Conservation (phyloP, 2,329 filamentous ascomycete species). For the Ambrosiella xylebori region DNA sequence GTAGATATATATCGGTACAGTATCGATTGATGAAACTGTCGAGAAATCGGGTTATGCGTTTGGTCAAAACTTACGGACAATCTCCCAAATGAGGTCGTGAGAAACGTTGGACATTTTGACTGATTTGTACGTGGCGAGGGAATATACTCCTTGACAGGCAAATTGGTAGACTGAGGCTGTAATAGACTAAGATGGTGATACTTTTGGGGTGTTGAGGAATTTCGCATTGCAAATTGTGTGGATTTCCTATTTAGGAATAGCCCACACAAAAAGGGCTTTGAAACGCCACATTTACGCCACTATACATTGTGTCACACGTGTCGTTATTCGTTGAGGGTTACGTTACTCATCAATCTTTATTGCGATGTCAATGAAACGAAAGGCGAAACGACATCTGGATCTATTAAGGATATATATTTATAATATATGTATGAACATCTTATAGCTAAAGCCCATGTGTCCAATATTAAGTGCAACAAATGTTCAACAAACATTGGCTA, state of each 20-base stretch:
- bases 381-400: too few relatives aligned
- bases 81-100: constrained; percentile 84
- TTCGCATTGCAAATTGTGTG: constrained; percentile 13
- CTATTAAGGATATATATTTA: too few relatives aligned
- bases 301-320: background rate
- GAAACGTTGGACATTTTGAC: constrained; percentile 59
- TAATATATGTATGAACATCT: too few relatives aligned
- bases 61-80: constrained; percentile 60
- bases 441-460: too few relatives aligned
- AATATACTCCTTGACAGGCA: constrained; percentile 11
- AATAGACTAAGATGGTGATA: constrained; percentile 12
- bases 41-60: background rate
- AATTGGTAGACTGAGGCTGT: constrained; percentile 9
- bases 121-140: constrained; percentile 15
- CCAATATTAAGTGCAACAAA: too few relatives aligned
- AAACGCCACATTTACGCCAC: constrained; percentile 2
- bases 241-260: constrained; percentile 11
- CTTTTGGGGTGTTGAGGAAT: constrained; percentile 10
- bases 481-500: too few relatives aligned
- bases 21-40: background rate
- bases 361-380: background rate
- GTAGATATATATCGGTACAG: background rate
- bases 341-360: background rate
- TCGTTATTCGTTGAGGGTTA: background rate
- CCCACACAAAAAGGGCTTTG: constrained; percentile 13